A percentile compares a stretch with the other conserved stretches of the same genome.
Evolutionary conservation across 495 filamentous ascomycete species (phyloP).

Genomic region (Trichoderma orchidacearum): DNA sequence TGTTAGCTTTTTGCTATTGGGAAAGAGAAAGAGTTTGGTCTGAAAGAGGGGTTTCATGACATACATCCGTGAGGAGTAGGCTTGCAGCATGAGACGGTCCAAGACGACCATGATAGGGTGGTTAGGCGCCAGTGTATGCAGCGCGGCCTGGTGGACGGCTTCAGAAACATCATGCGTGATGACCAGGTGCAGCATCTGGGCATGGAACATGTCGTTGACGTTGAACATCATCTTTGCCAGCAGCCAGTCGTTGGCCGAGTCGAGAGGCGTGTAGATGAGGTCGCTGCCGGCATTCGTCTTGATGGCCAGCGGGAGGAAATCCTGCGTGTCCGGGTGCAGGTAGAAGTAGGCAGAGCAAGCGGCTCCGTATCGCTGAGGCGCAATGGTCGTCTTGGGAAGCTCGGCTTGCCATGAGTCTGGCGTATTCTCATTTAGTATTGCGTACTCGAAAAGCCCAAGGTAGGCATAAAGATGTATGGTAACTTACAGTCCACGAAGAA

Average conservation of each 20-base stretch:
- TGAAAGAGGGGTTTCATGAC: neutral
- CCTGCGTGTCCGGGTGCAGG: constrained; percentile 12
- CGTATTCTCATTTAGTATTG: no score
- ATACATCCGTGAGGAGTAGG: constrained; percentile 4
- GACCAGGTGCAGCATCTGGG: constrained; percentile 16
- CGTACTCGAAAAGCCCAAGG: no score
- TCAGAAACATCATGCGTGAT: constrained; percentile 18
- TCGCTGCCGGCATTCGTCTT: constrained; percentile 17
- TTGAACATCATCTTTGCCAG: constrained; percentile 26
- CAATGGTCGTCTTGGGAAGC: constrained; percentile 13
- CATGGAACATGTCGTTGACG: constrained; percentile 18
- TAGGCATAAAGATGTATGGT: no score
- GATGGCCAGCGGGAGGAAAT: constrained; percentile 24
- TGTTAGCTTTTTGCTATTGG: neutral
- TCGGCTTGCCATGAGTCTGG: no score
- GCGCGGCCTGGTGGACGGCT: constrained; percentile 18
- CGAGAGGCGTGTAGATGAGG: constrained; percentile 23
- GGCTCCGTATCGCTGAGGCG: constrained; percentile 13
- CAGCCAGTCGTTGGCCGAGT: constrained; percentile 21
- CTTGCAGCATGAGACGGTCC: neutral
- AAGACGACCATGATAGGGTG: constrained; percentile 5
- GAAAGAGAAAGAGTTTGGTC: neutral
- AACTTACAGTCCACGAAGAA: constrained; percentile 17
- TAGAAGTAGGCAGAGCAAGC: constrained; percentile 23
- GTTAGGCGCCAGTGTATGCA: constrained; percentile 17